Base-by-base conservation (phyloP, 805 yeast species). In the Metschnikowia colocasiae region DNA sequence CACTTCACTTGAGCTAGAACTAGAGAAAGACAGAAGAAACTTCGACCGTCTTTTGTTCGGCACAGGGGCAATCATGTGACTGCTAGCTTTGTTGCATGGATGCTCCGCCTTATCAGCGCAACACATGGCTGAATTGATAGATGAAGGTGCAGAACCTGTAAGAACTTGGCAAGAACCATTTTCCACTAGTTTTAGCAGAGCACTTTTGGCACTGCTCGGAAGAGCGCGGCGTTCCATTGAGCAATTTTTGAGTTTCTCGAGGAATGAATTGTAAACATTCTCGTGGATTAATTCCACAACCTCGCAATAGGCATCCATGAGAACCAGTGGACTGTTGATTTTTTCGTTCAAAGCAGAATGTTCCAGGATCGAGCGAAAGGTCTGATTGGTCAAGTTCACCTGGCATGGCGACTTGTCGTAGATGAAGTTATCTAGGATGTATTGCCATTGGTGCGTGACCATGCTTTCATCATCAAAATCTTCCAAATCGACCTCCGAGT, bases 381-480 rank as follows among this genome's bases (percentile, higher is more conserved):
- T 62, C 6, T 66, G 63, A 49, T 65, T 57, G 0, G 81, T 74
- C 20, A 80, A 52, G 58, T 79, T 80, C 49, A 80, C 68, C 57
- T 80, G 81, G 34, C 64, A 65, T 2, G 73, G 71, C 1, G 83
- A 66, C 46, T 75, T 68, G 12, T 63, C 65, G 10, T 53, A 47
- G 33, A 80, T 68, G 55, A 70, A 79, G n/a, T 55, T 60, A 19
- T 56, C 50, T 15, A 80, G 59, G 35, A 80, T 71, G 44, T 56
- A 49, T 19, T 59, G 51, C 69, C 77, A 75, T 50, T 73, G 73
- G 19, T 59, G 50, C 12, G 36, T 23, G 15, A 59, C 46, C 36
- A 54, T 35, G 23, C 39, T 36, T 44, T n/a, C 45, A 15, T 40
- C 43, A 22, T 31, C 36, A 15, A 31, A 22, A 8, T 31, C 37